phyloP scores from a whole-genome alignment of 1,139 yeast species.

The Sugiyamaella pinicola region DNA sequence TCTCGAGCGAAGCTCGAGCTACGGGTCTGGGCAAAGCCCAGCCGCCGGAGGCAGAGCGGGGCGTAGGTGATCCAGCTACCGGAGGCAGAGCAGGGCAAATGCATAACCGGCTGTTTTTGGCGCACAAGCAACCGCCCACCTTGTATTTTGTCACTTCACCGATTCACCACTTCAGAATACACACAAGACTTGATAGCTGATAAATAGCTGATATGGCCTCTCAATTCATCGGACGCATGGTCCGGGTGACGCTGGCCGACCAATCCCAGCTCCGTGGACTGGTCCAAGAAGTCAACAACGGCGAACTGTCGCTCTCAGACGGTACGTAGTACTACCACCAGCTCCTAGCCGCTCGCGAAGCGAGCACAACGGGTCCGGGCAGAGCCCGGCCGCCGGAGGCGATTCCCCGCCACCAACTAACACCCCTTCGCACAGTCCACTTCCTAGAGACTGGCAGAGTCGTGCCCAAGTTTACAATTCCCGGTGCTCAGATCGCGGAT shows the following conservation, averaged over 20 bases:
- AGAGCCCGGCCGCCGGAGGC: neutral
- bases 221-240: conserved; percentile 38
- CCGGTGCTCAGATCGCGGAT: conserved; percentile 38
- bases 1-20: no score
- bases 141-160: neutral
- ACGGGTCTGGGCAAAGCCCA: neutral
- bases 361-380: no score
- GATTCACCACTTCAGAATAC: no score
- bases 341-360: no score
- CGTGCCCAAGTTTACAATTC: conserved; percentile 28
- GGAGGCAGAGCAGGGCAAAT: neutral
- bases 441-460: conserved; percentile 31
- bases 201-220: conserved; percentile 22
- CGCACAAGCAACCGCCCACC: neutral
- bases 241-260: conserved; percentile 36
- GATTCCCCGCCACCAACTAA: conserved; percentile 4
- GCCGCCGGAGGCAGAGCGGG: neutral
- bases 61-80: no score
- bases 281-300: conserved; percentile 39
- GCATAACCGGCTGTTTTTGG: neutral
- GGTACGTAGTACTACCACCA: no score
- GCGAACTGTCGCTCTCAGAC: conserved; percentile 34
- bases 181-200: neutral
- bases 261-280: conserved; percentile 37
- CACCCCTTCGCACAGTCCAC: conserved; percentile 24